Conservation (phyloP, 2,329 filamentous ascomycete genomes). For the Colletotrichum trifolii region DNA sequence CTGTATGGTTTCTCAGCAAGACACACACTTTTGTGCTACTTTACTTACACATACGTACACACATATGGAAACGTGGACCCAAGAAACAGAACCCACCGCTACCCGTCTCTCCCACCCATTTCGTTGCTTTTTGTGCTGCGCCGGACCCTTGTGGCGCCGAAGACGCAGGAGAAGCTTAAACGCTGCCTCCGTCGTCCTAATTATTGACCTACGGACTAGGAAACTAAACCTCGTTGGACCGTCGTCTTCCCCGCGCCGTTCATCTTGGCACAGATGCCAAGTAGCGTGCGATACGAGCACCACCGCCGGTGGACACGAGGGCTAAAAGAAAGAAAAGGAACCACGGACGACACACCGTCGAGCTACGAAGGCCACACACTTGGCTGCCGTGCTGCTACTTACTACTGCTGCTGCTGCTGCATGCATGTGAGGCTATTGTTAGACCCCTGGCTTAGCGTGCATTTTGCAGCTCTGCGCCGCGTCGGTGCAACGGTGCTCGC, state of each 20-base stretch:
- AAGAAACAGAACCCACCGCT: not conserved
- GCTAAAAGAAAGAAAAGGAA: constrained; percentile 2
- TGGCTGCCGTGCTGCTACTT: not conserved
- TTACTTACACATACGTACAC: no score
- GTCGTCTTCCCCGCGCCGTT: not conserved
- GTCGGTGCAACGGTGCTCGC: constrained; percentile 9
- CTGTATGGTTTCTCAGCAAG: no score
- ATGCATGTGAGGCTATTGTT: constrained; percentile 18
- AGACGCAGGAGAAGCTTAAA: constrained; percentile 33
- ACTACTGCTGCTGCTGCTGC: not conserved
- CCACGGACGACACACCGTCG: not conserved
- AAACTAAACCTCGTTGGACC: not conserved
- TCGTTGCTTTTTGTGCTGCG: not conserved
- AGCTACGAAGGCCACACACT: no score
- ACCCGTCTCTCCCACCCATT: not conserved
- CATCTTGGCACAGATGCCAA: constrained; percentile 17
- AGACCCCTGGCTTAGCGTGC: constrained; percentile 16
- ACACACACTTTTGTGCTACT: no score
- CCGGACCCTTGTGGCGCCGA: constrained; percentile 8
- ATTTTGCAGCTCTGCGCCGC: constrained; percentile 9
- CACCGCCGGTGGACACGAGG: constrained; percentile 3
- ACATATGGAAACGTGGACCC: no score
- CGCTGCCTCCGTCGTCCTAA: constrained; percentile 3
- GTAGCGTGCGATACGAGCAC: constrained; percentile 21
- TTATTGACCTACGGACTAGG: not conserved